Evolutionary conservation across 2,329 filamentous ascomycete species (phyloP).

Genomic region (Aureobasidium subglaciale): DNA sequence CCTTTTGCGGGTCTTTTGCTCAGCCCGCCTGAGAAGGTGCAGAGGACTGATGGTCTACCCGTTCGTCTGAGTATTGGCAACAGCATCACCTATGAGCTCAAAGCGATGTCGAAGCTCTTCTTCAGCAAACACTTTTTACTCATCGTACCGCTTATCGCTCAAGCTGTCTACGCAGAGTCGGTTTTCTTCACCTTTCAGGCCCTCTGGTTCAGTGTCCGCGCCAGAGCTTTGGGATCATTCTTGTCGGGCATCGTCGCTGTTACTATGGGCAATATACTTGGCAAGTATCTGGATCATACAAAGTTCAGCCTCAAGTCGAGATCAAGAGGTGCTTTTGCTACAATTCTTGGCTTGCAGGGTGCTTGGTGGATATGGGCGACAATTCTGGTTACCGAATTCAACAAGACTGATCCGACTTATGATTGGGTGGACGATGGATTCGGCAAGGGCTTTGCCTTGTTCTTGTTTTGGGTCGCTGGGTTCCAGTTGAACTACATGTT

Average conservation of each 20-base stretch:
- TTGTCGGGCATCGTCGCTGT: slow-evolving; percentile 62
- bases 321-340: slow-evolving; percentile 48
- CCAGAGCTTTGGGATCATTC: slow-evolving; percentile 64
- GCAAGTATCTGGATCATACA: slow-evolving; percentile 56
- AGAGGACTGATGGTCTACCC: slow-evolving; percentile 57
- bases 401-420: slow-evolving; percentile 49
- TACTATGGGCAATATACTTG: slow-evolving; percentile 58
- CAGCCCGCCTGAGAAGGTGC: slow-evolving; percentile 53
- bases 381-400: slow-evolving; percentile 56
- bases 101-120: slow-evolving; percentile 52
- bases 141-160: slow-evolving; percentile 60
- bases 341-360: slow-evolving; percentile 53
- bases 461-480: slow-evolving; percentile 58
- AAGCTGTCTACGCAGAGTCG: slow-evolving; percentile 63
- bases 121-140: slow-evolving; percentile 56
- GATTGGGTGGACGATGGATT: slow-evolving; percentile 62
- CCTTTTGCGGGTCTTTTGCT: slow-evolving; percentile 59
- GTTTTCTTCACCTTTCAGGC: slow-evolving; percentile 59
- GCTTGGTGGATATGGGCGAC: slow-evolving; percentile 69
- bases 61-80: slow-evolving; percentile 54
- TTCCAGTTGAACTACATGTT: slow-evolving; percentile 72
- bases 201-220: slow-evolving; percentile 64
- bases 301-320: slow-evolving; percentile 48
- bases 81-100: slow-evolving; percentile 53
- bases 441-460: slow-evolving; percentile 59